A percentile compares a stretch with the other conserved stretches of the same genome.
Evolutionary conservation across 306 rosid genomes (phyloP).

Genomic region (Abrus precatorius): DNA sequence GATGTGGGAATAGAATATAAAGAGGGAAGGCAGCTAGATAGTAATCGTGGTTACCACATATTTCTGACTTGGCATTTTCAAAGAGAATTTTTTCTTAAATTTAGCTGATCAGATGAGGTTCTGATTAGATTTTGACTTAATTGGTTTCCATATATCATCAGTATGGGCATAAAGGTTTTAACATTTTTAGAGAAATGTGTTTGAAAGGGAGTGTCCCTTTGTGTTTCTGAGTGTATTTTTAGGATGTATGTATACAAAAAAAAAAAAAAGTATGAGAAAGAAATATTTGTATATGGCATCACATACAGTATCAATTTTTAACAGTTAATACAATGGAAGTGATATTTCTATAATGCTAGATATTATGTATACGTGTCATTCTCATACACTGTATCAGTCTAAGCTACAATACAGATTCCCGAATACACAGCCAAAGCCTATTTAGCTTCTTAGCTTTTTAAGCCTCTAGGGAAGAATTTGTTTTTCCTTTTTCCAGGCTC

Average conservation of each 20-base stretch:
- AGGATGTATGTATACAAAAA: too few relatives aligned
- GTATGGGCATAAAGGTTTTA: slow-evolving; percentile 7
- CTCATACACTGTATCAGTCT: not conserved
- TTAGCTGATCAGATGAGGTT: not conserved
- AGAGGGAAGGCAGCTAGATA: not conserved
- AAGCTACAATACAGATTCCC: slow-evolving; percentile 5
- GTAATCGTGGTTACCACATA: not conserved
- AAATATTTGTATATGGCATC: too few relatives aligned
- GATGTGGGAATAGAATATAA: slow-evolving; percentile 51
- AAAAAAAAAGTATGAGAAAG: too few relatives aligned
- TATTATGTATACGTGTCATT: not conserved
- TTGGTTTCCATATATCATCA: not conserved
- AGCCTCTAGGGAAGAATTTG: not conserved
- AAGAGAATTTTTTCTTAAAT: slow-evolving; percentile 40
- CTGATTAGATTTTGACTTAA: slow-evolving; percentile 38
- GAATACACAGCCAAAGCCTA: not conserved
- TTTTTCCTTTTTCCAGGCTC: not conserved
- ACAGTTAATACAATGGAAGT: too few relatives aligned
- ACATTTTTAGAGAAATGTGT: too few relatives aligned
- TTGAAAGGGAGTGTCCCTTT: too few relatives aligned
- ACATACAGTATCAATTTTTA: too few relatives aligned
- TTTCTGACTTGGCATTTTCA: slow-evolving; percentile 32
- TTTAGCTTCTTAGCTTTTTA: not conserved
- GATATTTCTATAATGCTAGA: not conserved
- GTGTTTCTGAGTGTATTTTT: too few relatives aligned